Base-by-base conservation (phyloP, 768 basidiomycete species). In the Russula virescens region DNA sequence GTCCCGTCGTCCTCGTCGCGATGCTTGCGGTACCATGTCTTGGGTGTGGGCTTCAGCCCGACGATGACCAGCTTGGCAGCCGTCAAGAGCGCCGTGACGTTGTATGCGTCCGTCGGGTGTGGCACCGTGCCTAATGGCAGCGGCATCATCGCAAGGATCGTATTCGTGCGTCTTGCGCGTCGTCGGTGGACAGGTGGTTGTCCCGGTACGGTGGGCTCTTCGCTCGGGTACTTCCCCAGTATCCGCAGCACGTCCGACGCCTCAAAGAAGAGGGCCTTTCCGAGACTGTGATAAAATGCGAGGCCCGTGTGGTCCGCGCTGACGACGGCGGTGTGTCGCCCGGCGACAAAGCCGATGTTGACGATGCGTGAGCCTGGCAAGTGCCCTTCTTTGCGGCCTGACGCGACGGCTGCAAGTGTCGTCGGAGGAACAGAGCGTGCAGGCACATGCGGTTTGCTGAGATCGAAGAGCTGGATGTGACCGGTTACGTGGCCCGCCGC, bases 241-340 rank as follows among this genome's bases (percentile, higher is more conserved):
- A 99, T 91, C 19, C 97, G 87, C 49, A 98, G 81, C 38, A 91
- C 92, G 72, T 99, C 97, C 18, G 91, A 86, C 14, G 95, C 94
- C 50, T 98, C 95, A 7, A 99, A 88, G 67, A 97, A 97, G 16
- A 98, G 79, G 13, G 98, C 87, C 72, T 92, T 95, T 28, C 97
- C 94, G 5, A 99, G 77, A 58, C 89, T 91, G 74, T 98, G 95
- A 71, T 92, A 97, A 74, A 99, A 99, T 0, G 94, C 91, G 10
- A 98, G 80, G 0, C 97, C 97, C 67, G 81, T 76, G 61, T 96
- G 91, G 71, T 98, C 97, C 2, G 92, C 90, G 5, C 88, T 88
- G 45, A 98, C 84, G 54, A 98, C 81, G 5, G 93, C 94, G 2
- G 97, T 98, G 69, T 97, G 96, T 45, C 96, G 81, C 21, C 87